Conservation (phyloP, 2,329 filamentous ascomycete genomes). For the Xylariaceae sp. region DNA sequence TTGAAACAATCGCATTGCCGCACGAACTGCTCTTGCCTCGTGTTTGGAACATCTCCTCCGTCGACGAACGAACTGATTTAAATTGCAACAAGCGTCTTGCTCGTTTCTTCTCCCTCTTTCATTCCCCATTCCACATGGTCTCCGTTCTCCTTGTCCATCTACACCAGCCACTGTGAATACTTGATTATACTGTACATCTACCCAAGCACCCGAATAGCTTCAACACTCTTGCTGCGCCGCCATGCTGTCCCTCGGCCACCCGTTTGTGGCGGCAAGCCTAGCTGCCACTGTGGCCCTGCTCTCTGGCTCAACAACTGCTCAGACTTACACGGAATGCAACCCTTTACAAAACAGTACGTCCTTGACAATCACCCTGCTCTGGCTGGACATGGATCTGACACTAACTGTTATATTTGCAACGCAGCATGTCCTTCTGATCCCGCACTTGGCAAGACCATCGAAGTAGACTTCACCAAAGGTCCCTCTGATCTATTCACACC, state of each 20-base stretch:
- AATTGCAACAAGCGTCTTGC: too few relatives aligned
- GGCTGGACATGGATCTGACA: too few relatives aligned
- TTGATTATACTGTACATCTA: too few relatives aligned
- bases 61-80: too few relatives aligned
- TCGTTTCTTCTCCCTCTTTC: too few relatives aligned
- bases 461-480: constrained; percentile 77
- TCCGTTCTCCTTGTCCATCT: too few relatives aligned
- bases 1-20: constrained; percentile 6
- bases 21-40: background rate
- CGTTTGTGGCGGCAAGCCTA: constrained; percentile 14
- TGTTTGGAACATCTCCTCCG: background rate
- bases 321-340: constrained; percentile 30
- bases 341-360: constrained; percentile 27
- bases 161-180: too few relatives aligned
- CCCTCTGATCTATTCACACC: constrained; percentile 72
- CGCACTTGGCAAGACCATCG: constrained; percentile 75
- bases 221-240: constrained; percentile 1
- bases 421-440: constrained; percentile 72
- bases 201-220: background rate
- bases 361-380: too few relatives aligned
- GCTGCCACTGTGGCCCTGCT: constrained; percentile 20
- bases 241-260: constrained; percentile 22
- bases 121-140: too few relatives aligned
- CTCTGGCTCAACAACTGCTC: constrained; percentile 21
- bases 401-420: constrained; percentile 35